These are phyloP conservation scores for Collybiopsis confluens DNA, from an alignment of 768 basidiomycete species.

Conservation along the genomic window DNA sequence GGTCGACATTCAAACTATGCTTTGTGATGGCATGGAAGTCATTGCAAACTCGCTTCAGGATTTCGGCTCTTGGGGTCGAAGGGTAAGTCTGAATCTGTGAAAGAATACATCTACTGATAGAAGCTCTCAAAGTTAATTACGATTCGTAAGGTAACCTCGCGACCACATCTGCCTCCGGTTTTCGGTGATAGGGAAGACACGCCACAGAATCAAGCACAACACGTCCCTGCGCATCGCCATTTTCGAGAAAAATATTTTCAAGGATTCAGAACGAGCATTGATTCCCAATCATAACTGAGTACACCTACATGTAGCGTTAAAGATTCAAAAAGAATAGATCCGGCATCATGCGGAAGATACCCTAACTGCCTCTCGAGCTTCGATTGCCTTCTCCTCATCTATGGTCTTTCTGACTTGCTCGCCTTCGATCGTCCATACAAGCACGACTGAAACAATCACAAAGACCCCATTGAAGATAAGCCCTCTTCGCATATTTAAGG, in stretches of 20 bases:
- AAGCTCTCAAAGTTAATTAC: conserved; percentile 69
- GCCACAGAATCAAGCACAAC: conserved; percentile 17
- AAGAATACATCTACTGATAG: not conserved
- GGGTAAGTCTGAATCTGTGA: conserved; percentile 47
- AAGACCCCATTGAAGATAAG: conserved; percentile 64
- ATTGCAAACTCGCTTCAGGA: conserved; percentile 87
- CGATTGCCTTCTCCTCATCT: conserved; percentile 49
- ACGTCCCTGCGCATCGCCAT: conserved; percentile 80
- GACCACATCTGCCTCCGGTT: conserved; percentile 45
- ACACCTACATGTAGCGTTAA: not conserved
- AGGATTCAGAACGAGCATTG: conserved; percentile 55
- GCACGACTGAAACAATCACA: conserved; percentile 32
- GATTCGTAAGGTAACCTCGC: conserved; percentile 62
- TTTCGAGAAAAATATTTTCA: conserved; percentile 88
- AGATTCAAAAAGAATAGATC: too few relatives aligned
- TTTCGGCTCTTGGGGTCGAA: conserved; percentile 92
- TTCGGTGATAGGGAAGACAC: conserved; percentile 29
- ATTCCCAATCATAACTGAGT: not conserved
- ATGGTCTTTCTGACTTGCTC: conserved; percentile 56
- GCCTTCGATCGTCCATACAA: conserved; percentile 53
- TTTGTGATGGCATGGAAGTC: conserved; percentile 85
- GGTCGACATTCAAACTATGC: conserved; percentile 72
- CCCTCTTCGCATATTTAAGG: conserved; percentile 66
- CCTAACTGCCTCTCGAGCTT: not conserved
- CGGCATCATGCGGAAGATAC: too few relatives aligned